Base-by-base conservation (phyloP, 352 stramenopile genomes). In the Globisporangium alternatum region DNA sequence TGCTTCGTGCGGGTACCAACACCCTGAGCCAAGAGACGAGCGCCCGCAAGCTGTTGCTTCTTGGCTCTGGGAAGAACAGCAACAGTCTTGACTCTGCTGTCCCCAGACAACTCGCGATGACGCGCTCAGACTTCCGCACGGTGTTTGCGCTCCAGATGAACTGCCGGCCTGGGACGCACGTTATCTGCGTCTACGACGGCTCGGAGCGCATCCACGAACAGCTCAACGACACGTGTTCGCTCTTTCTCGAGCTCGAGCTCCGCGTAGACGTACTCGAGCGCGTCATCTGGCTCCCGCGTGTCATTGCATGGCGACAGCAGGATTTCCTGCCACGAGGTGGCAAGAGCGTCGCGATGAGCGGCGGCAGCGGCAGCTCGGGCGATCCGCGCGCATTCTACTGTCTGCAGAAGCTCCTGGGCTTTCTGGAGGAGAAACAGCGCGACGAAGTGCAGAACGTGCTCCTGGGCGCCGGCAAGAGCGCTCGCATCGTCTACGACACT, bases 111-210 rank as follows among this genome's bases (percentile, higher is more conserved):
- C 44, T 93, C 6, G 68, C 65, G 10, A 63, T 74, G 9, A 62
- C 66, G 68, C 66, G 68, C 56, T 33, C 74, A 7, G 91, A 98
- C 67, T 87, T 92, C 62, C 87, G 93, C 9, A 79, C 92, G 1
- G 91, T 82, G 60, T 86, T 95, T 64, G 87, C 87, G n/a, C 69
- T 97, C 3, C 92, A 97, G 66, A 70, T 90, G 59, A 80, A 86
- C 74, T 68, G 78, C 61, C 55, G 78, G 66, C 60, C 81, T 69
- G 35, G 59, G 15, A 37, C 56, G 21, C 65, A 77, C 5, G 62
- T 78, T 25, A 82, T 98, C 44, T 69, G 81, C 3, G 75, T 96
- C 13, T 98, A 96, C 62, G 62, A 82, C n/a, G 65, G 72, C 21
- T 59, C 48, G 5, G 49, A 55, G 45, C 53, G 48, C n/a, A 60